Evolutionary conservation across 352 stramenopile species (phyloP).

Genomic region (Phytophthora lateralis): DNA sequence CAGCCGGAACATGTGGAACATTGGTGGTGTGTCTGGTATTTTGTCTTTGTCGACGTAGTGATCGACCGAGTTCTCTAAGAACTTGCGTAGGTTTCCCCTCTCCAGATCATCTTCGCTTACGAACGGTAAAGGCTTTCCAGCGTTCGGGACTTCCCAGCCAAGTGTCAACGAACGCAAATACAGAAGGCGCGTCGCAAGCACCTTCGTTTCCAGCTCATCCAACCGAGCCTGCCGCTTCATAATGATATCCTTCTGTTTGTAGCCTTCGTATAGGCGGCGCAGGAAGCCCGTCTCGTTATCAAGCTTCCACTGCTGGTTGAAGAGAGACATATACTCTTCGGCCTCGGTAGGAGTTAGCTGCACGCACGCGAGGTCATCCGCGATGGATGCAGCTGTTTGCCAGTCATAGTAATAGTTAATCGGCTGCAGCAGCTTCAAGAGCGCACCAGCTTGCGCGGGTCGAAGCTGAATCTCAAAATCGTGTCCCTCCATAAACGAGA

Average conservation of each 20-base stretch:
- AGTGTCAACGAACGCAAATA: slow-evolving; percentile 65
- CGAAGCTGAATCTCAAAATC: slow-evolving; percentile 59
- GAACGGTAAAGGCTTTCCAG: slow-evolving; percentile 52
- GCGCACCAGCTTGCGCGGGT: slow-evolving; percentile 62
- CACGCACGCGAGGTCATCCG: slow-evolving; percentile 68
- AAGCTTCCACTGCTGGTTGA: slow-evolving; percentile 57
- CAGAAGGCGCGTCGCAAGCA: slow-evolving; percentile 64
- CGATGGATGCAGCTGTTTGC: slow-evolving; percentile 53
- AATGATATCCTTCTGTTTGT: slow-evolving; percentile 54
- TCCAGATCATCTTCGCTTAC: slow-evolving; percentile 48
- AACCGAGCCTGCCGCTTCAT: slow-evolving; percentile 43
- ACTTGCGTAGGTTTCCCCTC: slow-evolving; percentile 61
- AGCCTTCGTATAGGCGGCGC: slow-evolving; percentile 41
- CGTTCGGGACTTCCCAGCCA: slow-evolving; percentile 68
- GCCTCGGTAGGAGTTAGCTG: slow-evolving; percentile 50
- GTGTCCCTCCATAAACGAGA: slow-evolving; percentile 44
- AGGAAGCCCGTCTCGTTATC: slow-evolving; percentile 57
- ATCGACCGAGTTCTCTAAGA: slow-evolving; percentile 66
- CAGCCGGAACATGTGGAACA: slow-evolving; percentile 67
- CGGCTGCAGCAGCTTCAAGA: slow-evolving; percentile 62
- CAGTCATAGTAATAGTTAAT: slow-evolving; percentile 77
- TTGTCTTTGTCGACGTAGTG: slow-evolving; percentile 60
- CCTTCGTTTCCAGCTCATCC: slow-evolving; percentile 57
- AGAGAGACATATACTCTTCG: slow-evolving; percentile 70
- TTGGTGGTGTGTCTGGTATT: slow-evolving; percentile 43